A percentile compares a stretch with the other conserved stretches of the same genome.
Evolutionary conservation across 768 basidiomycete species (phyloP).

Genomic region (Auricularia auricula-judae): DNA sequence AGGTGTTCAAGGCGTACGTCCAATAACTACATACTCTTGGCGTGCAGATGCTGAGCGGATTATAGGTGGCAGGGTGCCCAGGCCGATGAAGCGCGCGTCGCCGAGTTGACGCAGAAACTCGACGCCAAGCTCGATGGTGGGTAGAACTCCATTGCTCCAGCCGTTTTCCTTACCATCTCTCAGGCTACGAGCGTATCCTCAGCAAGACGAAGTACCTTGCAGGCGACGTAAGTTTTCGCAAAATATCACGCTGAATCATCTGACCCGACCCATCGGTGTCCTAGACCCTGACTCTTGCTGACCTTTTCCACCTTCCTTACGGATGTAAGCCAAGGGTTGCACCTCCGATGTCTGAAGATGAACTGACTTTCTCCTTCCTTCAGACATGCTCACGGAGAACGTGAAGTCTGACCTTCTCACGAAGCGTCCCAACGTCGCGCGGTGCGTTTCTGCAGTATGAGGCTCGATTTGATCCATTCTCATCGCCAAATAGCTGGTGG

Average conservation of each 20-base stretch:
- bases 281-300: slow-evolving; percentile 13
- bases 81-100: slow-evolving; percentile 2
- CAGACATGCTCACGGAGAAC: neutral
- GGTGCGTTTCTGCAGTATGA: no score
- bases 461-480: no score
- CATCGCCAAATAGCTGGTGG: slow-evolving; percentile 2
- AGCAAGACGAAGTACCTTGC: slow-evolving; percentile 40
- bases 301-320: slow-evolving; percentile 29
- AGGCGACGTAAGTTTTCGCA: slow-evolving; percentile 24
- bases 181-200: slow-evolving; percentile 42
- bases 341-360: slow-evolving; percentile 4
- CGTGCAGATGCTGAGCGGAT: neutral
- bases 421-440: neutral
- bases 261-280: neutral
- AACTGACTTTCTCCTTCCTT: neutral
- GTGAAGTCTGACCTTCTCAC: slow-evolving; percentile 1
- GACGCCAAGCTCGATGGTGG: slow-evolving; percentile 30
- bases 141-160: neutral
- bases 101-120: slow-evolving; percentile 14
- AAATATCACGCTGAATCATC: neutral
- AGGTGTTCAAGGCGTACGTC: slow-evolving; percentile 32
- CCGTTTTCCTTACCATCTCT: neutral
- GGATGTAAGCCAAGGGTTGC: slow-evolving; percentile 20
- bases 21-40: neutral
- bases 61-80: neutral